phyloP scores from a whole-genome alignment of 371 early-diverging fungal species.

The Mortierella sp. region DNA sequence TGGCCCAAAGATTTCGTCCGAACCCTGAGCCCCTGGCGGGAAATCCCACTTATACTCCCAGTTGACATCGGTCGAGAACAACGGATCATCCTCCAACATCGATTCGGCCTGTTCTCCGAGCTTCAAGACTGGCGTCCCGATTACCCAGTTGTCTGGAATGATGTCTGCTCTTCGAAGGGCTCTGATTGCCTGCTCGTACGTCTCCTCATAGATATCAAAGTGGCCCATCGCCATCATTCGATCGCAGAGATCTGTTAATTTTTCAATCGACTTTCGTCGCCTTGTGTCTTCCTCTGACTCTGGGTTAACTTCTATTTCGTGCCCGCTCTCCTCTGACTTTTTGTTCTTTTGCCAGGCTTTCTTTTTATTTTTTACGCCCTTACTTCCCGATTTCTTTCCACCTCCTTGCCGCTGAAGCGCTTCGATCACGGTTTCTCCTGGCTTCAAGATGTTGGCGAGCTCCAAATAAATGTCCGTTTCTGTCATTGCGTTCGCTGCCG shows the following conservation, averaged over 20 bases:
- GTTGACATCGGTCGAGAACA: constrained; percentile 16
- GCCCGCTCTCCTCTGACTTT: constrained; percentile 26
- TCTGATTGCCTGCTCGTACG: constrained; percentile 83
- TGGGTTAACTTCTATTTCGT: constrained; percentile 29
- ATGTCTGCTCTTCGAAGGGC: constrained; percentile 71
- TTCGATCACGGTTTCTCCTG: constrained; percentile 78
- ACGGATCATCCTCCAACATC: constrained; percentile 36
- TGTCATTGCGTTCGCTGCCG: constrained; percentile 58
- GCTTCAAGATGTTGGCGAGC: constrained; percentile 74
- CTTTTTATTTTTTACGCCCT: constrained; percentile 69
- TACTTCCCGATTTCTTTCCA: constrained; percentile 63
- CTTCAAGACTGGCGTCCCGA: constrained; percentile 57
- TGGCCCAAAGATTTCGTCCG: constrained; percentile 52
- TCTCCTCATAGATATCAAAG: constrained; percentile 79
- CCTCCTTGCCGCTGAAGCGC: constrained; percentile 76
- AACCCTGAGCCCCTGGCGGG: constrained; percentile 33
- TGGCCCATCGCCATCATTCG: constrained; percentile 81
- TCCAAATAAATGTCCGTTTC: constrained; percentile 66
- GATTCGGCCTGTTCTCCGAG: constrained; percentile 28
- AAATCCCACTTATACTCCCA: constrained; percentile 57
- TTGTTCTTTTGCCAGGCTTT: constrained; percentile 68
- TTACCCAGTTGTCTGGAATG: constrained; percentile 74
- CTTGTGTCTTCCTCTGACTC: constrained; percentile 60
- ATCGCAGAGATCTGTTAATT: constrained; percentile 80
- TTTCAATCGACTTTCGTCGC: constrained; percentile 67